Base-by-base conservation (phyloP, 352 stramenopile species). In the Globisporangium takayamanum region DNA sequence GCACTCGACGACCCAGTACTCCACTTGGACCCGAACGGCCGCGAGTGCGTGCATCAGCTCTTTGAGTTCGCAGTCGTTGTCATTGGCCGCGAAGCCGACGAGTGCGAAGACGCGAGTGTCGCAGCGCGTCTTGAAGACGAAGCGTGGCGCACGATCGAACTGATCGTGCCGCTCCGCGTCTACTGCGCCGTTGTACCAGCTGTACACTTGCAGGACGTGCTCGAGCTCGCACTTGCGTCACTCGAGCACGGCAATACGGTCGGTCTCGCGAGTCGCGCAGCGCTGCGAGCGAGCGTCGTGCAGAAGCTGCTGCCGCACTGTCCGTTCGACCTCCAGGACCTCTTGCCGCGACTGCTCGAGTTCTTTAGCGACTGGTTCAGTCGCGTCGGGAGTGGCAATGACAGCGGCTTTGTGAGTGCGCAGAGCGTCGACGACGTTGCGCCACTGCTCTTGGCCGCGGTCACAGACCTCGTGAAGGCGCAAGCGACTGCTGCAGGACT, bases 21-120 rank as follows among this genome's bases (percentile, higher is more conserved):
- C 16, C 84, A 94, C 56, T 62, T 92, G 48, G 84, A 94, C 46
- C 63, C 72, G 14, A 94, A 91, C 42, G 82, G 84, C 20, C 70
- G 80, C 33, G 76, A 87, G 8, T 84, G 70, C 49, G 57, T 92
- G 5, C 52, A 62, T 11, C 69, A 87, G 52, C 62, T 92, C 5
- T 82, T 89, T 25, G 57, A 57, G 4, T 94, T 91, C 51, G 68
- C 76, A 0, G 60, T 74, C 15, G 58, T 58, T 0, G 68, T 91
- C 15, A 74, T 92, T 16, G 70, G 76, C 33, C 70, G 76, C 12
- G 67, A 72, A 16, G 62, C 53, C 16, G 68, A 77, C 3, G 46
- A 26, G 10, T 67, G 57, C 41, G 65, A 78, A 14, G 62, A 76
- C 52, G 69, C 55, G n/a, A 47, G 50, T 1, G 25, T 70, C 16